Evolutionary conservation across 1,284 basidiomycete species (phyloP), one percentile per base, ranked within the genome.

Genomic region (Vanrija pseudolonga): DNA sequence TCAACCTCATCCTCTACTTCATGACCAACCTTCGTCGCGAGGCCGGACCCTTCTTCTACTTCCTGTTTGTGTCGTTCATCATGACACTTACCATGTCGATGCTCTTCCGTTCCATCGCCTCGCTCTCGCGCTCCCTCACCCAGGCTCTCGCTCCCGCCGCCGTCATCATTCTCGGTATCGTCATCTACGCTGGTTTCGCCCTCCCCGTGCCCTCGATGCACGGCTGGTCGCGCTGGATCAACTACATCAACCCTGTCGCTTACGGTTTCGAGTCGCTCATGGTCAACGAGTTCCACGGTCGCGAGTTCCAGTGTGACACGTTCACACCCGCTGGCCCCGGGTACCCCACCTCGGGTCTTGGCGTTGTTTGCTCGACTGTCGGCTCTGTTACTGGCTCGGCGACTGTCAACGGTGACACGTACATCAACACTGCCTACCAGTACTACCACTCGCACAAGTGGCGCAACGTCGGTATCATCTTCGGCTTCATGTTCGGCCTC

Each of bases 361-460:
- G 75, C 45, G 62, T 63, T 18, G 70, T 79, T 8, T 83, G 82
- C 66, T 68, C 69, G 11, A 63, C 75, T 8, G 70, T 73, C 3
- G 81, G 81, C 7, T 61, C 78, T 1, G 61, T 64, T 6, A 65
- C 77, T 4, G 76, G 80, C 7, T 54, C 64, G 3, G 12, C 50
- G 6, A 40, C 53, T n/a, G 78, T 83, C 38, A 68, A 74, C 20
- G 81, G 81, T 0, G 77, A 80, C 23, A 65, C 66, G 14, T 89
- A 85, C 71, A 72, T 90, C 37, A 61, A 59, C 17, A 68, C 83
- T 1, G 82, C 84, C 0, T 94, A 81, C 69, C 78, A 76, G 0
- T 94, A 89, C 72, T 67, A 76, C 18, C 81, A 81, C 55, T 71
- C 69, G 22, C 77, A 90, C 66, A 69, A 86, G 8, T 91, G 89